Base-by-base conservation (phyloP, 352 stramenopile genomes). In the Blastocystis sp. region DNA sequence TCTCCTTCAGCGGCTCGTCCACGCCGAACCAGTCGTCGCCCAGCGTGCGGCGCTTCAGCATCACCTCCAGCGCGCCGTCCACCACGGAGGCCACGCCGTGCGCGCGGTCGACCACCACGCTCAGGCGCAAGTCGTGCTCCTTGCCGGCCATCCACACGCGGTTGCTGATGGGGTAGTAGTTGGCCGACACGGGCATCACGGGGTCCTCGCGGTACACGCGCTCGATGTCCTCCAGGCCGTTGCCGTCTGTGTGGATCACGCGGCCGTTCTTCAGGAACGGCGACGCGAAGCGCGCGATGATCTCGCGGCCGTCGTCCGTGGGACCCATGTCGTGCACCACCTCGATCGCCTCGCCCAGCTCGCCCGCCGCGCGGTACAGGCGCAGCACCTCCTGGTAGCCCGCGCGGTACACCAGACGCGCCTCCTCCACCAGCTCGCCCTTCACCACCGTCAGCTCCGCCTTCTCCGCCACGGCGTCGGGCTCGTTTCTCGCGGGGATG, bases 101-200 rank as follows among this genome's bases (percentile, higher is more conserved):
- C 0, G 95, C 94, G 10, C 95, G 92, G 89, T 98, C 96, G 3
- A 93, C 95, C 48, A 95, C 84, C 90, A 96, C 45, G 91, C 90
- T 94, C 21, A 98, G 89, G 80, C 96, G 92, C 28, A 80, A 56
- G 9, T 38, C 23, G 17, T 89, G 69, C 40, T 92, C 91, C 19
- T 91, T 86, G 84, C 97, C 94, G 89, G 97, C 93, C 81, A 99
- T 91, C 87, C 95, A 98, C 7, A 94, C 93, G 19, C 94, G 94
- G 4, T 94, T 93, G 74, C 94, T 98, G n/a, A 98, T 94, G 0
- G 96, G 96, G 88, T 97, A 98, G 91, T 97, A 99, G 90, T 98
- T 99, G 59, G 94, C 95, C 14, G 95, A 92, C 61, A 98, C 93
- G 64, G 93, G 93, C 90, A 79, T 94, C 90, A 28, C 45, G 41